Percentiles rank a stretch among this genome's conserved stretches.
phyloP scores from a whole-genome alignment of 1,139 yeast species.

The Magnusiomyces suaveolens region DNA sequence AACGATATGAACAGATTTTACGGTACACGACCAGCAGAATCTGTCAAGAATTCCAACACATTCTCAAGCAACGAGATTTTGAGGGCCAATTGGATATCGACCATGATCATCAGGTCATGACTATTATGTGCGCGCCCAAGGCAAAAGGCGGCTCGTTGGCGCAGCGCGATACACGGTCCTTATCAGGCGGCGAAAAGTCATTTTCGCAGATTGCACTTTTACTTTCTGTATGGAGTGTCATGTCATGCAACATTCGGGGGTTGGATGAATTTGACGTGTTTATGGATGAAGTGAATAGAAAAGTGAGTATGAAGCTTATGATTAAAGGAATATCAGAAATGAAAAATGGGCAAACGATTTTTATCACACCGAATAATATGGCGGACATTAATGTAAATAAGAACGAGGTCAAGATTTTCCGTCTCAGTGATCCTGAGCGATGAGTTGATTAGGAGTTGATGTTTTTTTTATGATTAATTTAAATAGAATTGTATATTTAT shows the following conservation, averaged over 20 bases:
- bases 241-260: slow-evolving; percentile 81
- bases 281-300: slow-evolving; percentile 90
- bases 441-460: no score
- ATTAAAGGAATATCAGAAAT: slow-evolving; percentile 49
- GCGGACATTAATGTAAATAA: slow-evolving; percentile 59
- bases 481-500: no score
- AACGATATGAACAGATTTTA: slow-evolving; percentile 18
- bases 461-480: no score
- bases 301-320: slow-evolving; percentile 67
- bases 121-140: slow-evolving; percentile 22
- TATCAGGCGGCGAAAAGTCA: slow-evolving; percentile 96
- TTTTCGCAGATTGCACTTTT: slow-evolving; percentile 84
- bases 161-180: slow-evolving; percentile 64
- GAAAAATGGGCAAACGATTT: slow-evolving; percentile 57
- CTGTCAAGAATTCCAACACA: slow-evolving; percentile 19
- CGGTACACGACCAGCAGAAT: slow-evolving; percentile 12
- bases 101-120: slow-evolving; percentile 36
- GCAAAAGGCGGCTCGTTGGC: slow-evolving; percentile 51
- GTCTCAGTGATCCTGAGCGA: slow-evolving; percentile 47
- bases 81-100: slow-evolving; percentile 63
- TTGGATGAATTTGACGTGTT: slow-evolving; percentile 96
- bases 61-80: slow-evolving; percentile 48
- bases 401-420: slow-evolving; percentile 58
- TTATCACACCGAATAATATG: slow-evolving; percentile 91
- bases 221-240: slow-evolving; percentile 85